phyloP scores from a whole-genome alignment of 192 early-diverging fungal genomes.

The Backusella mclennaniae region DNA sequence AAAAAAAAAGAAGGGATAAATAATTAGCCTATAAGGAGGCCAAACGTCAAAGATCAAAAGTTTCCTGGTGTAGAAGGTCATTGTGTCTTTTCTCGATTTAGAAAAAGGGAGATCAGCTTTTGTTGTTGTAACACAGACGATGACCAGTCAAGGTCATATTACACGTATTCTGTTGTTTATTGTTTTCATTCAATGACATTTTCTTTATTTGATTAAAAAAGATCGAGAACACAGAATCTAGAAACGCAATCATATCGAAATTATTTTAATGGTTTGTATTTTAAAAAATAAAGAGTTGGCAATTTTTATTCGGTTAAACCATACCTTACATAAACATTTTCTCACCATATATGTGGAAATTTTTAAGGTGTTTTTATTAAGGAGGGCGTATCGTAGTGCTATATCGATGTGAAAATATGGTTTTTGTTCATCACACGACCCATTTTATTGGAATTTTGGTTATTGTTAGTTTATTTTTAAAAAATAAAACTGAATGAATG shows the following conservation, averaged over 20 bases:
- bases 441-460: not conserved
- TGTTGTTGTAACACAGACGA: not conserved
- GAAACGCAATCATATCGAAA: no score
- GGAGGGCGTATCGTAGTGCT: not conserved
- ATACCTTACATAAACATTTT: not conserved
- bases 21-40: not conserved
- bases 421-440: not conserved
- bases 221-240: no score
- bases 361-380: not conserved
- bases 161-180: not conserved
- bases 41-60: not conserved
- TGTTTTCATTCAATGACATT: not conserved
- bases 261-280: no score
- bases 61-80: not conserved
- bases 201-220: not conserved
- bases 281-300: no score
- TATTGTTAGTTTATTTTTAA: no score
- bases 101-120: not conserved
- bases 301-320: no score
- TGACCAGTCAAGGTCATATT: not conserved
- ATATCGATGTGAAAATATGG: not conserved
- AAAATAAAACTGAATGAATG: no score
- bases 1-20: not conserved
- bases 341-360: not conserved
- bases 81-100: not conserved